Percentiles rank a stretch among this genome's conserved stretches.
Evolutionary conservation across 2,329 filamentous ascomycete species (phyloP).

Genomic region (Exophiala xenobiotica): DNA sequence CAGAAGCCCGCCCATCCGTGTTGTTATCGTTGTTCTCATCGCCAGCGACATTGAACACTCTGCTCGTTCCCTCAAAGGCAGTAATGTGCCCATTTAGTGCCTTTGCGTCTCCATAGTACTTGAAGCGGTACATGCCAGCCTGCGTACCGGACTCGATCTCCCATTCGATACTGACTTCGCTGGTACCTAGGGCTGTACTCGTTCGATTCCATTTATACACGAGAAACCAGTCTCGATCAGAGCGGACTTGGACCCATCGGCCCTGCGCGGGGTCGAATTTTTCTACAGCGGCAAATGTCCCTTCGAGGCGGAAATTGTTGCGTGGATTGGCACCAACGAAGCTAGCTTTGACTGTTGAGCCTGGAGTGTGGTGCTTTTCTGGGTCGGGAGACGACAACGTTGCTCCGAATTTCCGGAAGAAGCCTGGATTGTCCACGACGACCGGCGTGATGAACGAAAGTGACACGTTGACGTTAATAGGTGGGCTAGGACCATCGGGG

Average conservation of each 20-base stretch:
- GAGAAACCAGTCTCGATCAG: constrained; percentile 80
- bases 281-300: constrained; percentile 77
- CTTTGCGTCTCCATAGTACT: constrained; percentile 85
- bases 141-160: constrained; percentile 60
- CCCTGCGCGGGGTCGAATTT: constrained; percentile 47
- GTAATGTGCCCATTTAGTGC: constrained; percentile 59
- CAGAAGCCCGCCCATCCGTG: background rate
- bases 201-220: constrained; percentile 77
- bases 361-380: constrained; percentile 55
- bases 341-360: constrained; percentile 61
- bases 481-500: constrained; percentile 63
- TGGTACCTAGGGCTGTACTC: constrained; percentile 67
- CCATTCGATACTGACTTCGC: constrained; percentile 78
- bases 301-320: constrained; percentile 78
- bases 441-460: constrained; percentile 79
- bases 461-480: constrained; percentile 73
- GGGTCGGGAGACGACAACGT: constrained; percentile 58
- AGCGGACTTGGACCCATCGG: constrained; percentile 65
- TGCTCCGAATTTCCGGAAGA: constrained; percentile 69
- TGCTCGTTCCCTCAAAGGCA: constrained; percentile 68
- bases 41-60: constrained; percentile 40
- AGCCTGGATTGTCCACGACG: constrained; percentile 66
- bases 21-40: background rate
- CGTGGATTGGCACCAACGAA: constrained; percentile 89
- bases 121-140: constrained; percentile 70